A percentile compares a stretch with the other conserved stretches of the same genome.
Conservation (phyloP, 148 eudicot genomes). For the Cornus florida region DNA sequence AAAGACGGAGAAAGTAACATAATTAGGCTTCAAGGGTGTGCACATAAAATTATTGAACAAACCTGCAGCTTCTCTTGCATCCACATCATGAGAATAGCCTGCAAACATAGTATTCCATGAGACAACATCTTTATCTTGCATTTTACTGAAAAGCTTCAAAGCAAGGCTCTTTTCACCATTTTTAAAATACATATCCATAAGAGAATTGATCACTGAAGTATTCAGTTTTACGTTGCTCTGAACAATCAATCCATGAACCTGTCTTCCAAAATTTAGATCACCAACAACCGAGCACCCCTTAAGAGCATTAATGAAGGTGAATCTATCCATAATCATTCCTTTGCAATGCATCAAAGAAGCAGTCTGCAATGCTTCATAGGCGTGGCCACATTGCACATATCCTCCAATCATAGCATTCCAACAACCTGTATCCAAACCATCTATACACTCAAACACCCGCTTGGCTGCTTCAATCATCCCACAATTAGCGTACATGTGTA, state of each 20-base stretch:
- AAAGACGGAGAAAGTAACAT: constrained; percentile 14
- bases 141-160: constrained; percentile 10
- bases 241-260: constrained; percentile 15
- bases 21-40: constrained; percentile 15
- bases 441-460: constrained; percentile 6
- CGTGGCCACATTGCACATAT: constrained; percentile 12
- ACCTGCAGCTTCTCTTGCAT: background rate
- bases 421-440: constrained; percentile 9
- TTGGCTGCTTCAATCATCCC: constrained; percentile 8
- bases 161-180: background rate
- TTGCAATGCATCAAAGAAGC: constrained; percentile 3
- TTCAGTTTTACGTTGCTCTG: background rate
- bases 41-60: constrained; percentile 14
- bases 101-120: constrained; percentile 18
- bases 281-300: background rate
- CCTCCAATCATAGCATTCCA: constrained; percentile 22
- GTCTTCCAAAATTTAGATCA: constrained; percentile 13
- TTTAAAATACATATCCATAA: constrained; percentile 15
- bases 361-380: constrained; percentile 1
- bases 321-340: constrained; percentile 9
- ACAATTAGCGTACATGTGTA: constrained; percentile 24
- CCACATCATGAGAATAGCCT: background rate
- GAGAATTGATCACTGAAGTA: constrained; percentile 13
- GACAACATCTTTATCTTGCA: constrained; percentile 16
- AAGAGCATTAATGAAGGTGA: constrained; percentile 17